phyloP scores from a whole-genome alignment of 192 early-diverging fungal species.

The Cladochytrium replicatum region DNA sequence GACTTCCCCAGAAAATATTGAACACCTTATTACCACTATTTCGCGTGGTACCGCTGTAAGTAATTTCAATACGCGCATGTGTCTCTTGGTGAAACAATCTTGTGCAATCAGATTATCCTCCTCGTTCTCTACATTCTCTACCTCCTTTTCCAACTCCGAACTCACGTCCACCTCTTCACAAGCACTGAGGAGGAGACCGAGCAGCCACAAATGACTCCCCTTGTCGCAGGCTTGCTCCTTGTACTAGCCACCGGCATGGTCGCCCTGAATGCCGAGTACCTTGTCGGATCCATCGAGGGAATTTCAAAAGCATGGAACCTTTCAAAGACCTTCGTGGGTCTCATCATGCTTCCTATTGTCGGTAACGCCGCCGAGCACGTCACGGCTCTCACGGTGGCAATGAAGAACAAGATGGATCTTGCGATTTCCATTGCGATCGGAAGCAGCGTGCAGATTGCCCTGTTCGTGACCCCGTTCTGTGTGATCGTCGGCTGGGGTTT shows the following conservation, averaged over 20 bases:
- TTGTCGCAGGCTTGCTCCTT: slow-evolving; percentile 51
- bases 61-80: not conserved
- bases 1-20: no score
- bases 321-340: slow-evolving; percentile 76
- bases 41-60: slow-evolving; percentile 20
- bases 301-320: slow-evolving; percentile 61
- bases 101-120: slow-evolving; percentile 27
- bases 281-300: slow-evolving; percentile 74
- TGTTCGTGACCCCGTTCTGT: slow-evolving; percentile 45
- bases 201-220: slow-evolving; percentile 45
- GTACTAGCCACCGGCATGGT: slow-evolving; percentile 57
- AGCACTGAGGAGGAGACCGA: slow-evolving; percentile 62
- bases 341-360: slow-evolving; percentile 84
- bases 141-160: slow-evolving; percentile 80
- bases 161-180: slow-evolving; percentile 60
- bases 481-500: slow-evolving; percentile 80
- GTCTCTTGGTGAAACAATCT: not conserved
- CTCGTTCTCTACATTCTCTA: slow-evolving; percentile 28
- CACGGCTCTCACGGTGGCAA: slow-evolving; percentile 67
- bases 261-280: slow-evolving; percentile 71
- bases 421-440: slow-evolving; percentile 82
- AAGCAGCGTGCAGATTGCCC: slow-evolving; percentile 81
- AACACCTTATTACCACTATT: slow-evolving; percentile 19
- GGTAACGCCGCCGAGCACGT: slow-evolving; percentile 88
- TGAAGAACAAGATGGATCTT: slow-evolving; percentile 88